Base-by-base conservation (phyloP, 306 rosid species). In the Quillaja saponaria region DNA sequence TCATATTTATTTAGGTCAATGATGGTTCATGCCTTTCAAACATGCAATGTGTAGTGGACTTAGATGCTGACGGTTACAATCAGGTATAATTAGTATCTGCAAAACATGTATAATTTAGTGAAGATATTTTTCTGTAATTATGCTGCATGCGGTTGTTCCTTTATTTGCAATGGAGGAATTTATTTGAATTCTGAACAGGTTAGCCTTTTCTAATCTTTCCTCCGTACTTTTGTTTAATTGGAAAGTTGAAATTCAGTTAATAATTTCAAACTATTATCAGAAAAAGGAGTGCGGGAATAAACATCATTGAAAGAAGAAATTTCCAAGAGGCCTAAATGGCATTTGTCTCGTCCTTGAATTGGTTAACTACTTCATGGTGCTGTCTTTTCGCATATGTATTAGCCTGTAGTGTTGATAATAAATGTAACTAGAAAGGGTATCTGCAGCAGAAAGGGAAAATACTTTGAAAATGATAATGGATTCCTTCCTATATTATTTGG, bases 21-120 rank as follows among this genome's bases (percentile, higher is more conserved):
- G 96, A 91, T 60, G 98, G 98, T 11, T 91, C 98, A 0, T 91
- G 96, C 68, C 87, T 91, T 61, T 88, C 96, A 39, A 91, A 88
- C 54, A 86, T 91, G 98, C 98, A 91, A 82, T 91, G 98, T 18
- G 95, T 88, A 28, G 40, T 88, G 80, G 80, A 61, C 50, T 53
- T 92, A 0, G 85, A 73, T 15, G 84, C 85, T 15, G 88, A 88
- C 66, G 98, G 96, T 20, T 91, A 77, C 68, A 82, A 86, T 74
- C 96, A 88, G 91, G 95, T 91, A 53, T 55, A 55, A 13, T 72
- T 47, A 35, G 33, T 59, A 9, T 50, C 34, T 18, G 19, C 50
- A 35, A 18, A 50, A 44, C 13, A 6, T 34, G 10, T 60, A 45
- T 44, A 13, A 3, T 11, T 34, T 11, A 11, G 41, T 28, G 34